Percentiles rank a stretch among this genome's conserved stretches.
Evolutionary conservation across 75 land plant species (phyloP).

Genomic region (Pinus albicaulis): DNA sequence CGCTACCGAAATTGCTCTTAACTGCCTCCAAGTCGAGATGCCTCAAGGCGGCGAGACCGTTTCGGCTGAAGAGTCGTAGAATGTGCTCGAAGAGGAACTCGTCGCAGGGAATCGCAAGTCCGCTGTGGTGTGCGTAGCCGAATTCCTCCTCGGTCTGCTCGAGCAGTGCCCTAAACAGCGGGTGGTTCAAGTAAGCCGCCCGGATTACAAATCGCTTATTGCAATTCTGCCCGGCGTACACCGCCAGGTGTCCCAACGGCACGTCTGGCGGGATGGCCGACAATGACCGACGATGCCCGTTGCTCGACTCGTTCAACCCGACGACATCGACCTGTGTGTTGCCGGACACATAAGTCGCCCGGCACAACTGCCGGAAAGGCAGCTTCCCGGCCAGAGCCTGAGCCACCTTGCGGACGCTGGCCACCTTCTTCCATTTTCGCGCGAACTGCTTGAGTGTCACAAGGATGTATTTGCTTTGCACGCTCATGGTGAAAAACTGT

Average conservation of each 20-base stretch:
- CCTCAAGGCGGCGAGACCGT: neutral
- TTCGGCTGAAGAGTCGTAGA: conserved; percentile 13
- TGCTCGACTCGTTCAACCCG: too few relatives aligned
- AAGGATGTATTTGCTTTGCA: conserved; percentile 19
- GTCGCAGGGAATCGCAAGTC: conserved; percentile 43
- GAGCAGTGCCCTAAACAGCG: conserved; percentile 33
- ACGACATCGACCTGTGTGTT: too few relatives aligned
- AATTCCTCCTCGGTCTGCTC: conserved; percentile 33
- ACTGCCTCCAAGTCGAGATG: neutral
- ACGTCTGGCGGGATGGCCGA: neutral
- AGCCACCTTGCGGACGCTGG: conserved; percentile 2
- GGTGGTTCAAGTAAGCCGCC: conserved; percentile 30
- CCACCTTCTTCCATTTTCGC: conserved; percentile 52
- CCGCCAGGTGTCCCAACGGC: conserved; percentile 45
- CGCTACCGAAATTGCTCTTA: neutral
- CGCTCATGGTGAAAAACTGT: too few relatives aligned
- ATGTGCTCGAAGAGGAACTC: conserved; percentile 29
- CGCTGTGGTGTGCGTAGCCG: conserved; percentile 36
- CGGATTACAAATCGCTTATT: conserved; percentile 30
- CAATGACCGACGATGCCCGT: too few relatives aligned
- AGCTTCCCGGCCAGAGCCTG: too few relatives aligned
- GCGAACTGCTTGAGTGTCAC: conserved; percentile 54
- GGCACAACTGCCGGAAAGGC: too few relatives aligned
- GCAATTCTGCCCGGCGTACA: conserved; percentile 32
- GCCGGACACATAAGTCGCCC: too few relatives aligned